phyloP scores from a whole-genome alignment of 306 rosid genomes.

The Glycine tomentella region DNA sequence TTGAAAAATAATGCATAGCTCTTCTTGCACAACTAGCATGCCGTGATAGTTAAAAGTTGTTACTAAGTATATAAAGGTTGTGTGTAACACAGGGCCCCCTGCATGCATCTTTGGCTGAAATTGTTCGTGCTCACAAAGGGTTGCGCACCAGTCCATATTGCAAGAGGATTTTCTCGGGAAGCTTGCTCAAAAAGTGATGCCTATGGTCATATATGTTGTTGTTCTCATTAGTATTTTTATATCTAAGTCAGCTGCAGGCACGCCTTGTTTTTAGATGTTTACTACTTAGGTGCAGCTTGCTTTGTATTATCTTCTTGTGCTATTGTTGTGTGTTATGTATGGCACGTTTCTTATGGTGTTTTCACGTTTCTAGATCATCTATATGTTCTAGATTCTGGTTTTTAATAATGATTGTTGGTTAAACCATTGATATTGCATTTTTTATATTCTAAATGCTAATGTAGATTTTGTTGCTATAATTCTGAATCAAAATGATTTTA shows the following conservation, averaged over 20 bases:
- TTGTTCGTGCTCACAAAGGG: slow-evolving; percentile 51
- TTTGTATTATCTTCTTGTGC: slow-evolving; percentile 49
- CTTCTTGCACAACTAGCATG: neutral
- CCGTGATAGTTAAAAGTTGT: neutral
- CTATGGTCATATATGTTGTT: slow-evolving; percentile 39
- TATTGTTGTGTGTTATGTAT: slow-evolving; percentile 19
- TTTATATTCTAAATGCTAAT: no score
- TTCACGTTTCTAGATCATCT: slow-evolving; percentile 19
- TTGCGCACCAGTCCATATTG: slow-evolving; percentile 74
- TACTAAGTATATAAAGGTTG: neutral
- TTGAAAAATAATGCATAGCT: neutral
- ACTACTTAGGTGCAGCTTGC: slow-evolving; percentile 36
- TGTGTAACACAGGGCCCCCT: slow-evolving; percentile 60
- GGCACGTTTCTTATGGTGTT: neutral
- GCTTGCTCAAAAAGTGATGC: slow-evolving; percentile 59
- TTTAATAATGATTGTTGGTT: neutral
- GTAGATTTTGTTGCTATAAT: no score
- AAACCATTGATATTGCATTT: neutral
- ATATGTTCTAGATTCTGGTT: neutral
- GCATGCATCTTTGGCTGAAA: slow-evolving; percentile 62
- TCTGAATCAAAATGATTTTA: no score
- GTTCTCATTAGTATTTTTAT: slow-evolving; percentile 40
- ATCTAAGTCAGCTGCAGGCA: slow-evolving; percentile 20
- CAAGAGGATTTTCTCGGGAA: slow-evolving; percentile 71
- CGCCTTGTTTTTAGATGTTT: neutral